Evolutionary conservation across 306 rosid species (phyloP).

Genomic region (Hippophae rhamnoides): DNA sequence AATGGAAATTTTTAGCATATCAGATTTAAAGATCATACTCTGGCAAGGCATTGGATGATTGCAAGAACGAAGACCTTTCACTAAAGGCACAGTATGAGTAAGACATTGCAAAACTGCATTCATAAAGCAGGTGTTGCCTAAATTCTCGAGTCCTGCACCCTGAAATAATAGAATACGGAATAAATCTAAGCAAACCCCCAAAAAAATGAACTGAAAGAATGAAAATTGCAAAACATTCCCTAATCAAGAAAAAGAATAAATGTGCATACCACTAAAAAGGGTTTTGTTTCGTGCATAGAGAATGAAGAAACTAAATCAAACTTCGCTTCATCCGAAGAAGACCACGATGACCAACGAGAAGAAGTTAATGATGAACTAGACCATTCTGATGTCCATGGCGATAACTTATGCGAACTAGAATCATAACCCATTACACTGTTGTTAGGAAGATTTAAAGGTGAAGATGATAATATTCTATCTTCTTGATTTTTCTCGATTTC

Average conservation of each 20-base stretch:
- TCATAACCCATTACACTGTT: constrained; percentile 1
- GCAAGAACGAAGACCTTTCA: too few relatives aligned
- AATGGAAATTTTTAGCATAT: too few relatives aligned
- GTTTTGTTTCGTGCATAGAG: constrained; percentile 11
- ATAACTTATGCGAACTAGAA: not conserved
- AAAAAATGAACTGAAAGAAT: not conserved
- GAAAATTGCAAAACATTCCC: too few relatives aligned
- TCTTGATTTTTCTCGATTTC: not conserved
- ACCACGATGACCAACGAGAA: constrained; percentile 7
- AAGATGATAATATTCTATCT: constrained; percentile 8
- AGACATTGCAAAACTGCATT: too few relatives aligned
- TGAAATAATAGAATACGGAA: too few relatives aligned
- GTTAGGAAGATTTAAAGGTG: not conserved
- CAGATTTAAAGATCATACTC: too few relatives aligned
- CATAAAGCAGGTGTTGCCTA: too few relatives aligned
- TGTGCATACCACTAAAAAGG: constrained; percentile 35
- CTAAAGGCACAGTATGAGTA: too few relatives aligned
- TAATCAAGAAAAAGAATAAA: not conserved
- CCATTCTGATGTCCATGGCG: not conserved
- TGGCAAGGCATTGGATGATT: too few relatives aligned
- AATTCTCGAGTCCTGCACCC: too few relatives aligned
- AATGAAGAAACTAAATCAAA: not conserved
- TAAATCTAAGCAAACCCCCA: too few relatives aligned
- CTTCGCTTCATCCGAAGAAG: constrained; percentile 9
- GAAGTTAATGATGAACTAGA: constrained; percentile 4